Percentiles rank a stretch among this genome's conserved stretches.
Conservation (phyloP, 108 stramenopile species). For the Fragilariopsis cylindrus region DNA sequence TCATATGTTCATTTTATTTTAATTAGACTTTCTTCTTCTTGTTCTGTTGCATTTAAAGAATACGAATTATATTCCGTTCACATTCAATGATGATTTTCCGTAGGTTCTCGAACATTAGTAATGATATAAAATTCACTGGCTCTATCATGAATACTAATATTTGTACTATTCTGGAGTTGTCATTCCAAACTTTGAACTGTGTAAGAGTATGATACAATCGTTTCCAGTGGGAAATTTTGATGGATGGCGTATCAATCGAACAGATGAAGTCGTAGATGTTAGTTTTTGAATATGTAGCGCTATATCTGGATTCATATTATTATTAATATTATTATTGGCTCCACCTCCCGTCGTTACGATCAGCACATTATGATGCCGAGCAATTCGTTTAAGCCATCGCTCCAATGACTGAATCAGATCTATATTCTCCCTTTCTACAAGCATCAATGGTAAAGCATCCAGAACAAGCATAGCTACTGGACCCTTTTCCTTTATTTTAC, state of each 20-base stretch:
- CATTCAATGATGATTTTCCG: no score
- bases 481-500: not conserved
- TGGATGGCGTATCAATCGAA: conserved; percentile 9
- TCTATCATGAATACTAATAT: not conserved
- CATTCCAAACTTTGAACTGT: not conserved
- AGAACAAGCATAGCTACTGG: conserved; percentile 1
- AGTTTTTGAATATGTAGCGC: not conserved
- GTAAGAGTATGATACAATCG: conserved; percentile 8
- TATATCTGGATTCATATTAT: conserved; percentile 1
- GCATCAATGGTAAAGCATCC: conserved; percentile 11
- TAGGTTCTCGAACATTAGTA: no score
- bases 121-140: no score
- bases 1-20: no score
- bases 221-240: not conserved
- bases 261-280: conserved; percentile 1
- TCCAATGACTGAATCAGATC: not conserved
- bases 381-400: conserved; percentile 25
- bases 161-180: not conserved
- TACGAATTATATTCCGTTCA: no score
- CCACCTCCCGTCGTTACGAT: conserved; percentile 3
- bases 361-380: conserved; percentile 1
- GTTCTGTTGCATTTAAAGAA: no score
- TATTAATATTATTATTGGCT: not conserved
- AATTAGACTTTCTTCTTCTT: no score
- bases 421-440: not conserved